Conservation (phyloP, 2,329 filamentous ascomycete species). For the Monilinia vaccinii-corymbosi region DNA sequence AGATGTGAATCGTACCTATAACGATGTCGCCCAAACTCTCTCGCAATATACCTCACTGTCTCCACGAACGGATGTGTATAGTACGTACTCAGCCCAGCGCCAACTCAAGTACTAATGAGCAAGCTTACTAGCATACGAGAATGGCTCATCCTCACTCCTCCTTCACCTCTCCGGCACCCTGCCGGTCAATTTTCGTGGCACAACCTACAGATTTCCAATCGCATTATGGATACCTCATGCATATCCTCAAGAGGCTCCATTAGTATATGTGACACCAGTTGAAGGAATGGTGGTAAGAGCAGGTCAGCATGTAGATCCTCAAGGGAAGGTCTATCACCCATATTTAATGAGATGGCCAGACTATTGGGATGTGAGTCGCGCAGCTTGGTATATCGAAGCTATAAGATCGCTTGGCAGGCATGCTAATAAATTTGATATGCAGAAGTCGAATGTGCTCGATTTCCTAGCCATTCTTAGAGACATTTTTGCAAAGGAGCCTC, state of each 20-base stretch:
- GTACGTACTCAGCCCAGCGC: slow-evolving; percentile 40
- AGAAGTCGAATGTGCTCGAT: slow-evolving; percentile 78
- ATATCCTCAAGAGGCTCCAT: slow-evolving; percentile 77
- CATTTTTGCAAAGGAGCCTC: slow-evolving; percentile 90
- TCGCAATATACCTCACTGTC: slow-evolving; percentile 70
- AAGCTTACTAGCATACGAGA: slow-evolving; percentile 63
- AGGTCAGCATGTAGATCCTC: slow-evolving; percentile 88
- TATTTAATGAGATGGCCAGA: slow-evolving; percentile 85
- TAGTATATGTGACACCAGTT: slow-evolving; percentile 82
- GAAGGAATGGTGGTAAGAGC: slow-evolving; percentile 83
- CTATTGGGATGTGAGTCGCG: slow-evolving; percentile 73
- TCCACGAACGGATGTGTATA: slow-evolving; percentile 90
- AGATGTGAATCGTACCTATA: slow-evolving; percentile 87
- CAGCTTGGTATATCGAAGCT: neutral
- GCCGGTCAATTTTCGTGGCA: slow-evolving; percentile 84
- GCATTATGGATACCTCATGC: slow-evolving; percentile 87
- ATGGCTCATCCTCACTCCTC: slow-evolving; percentile 77
- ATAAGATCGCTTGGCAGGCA: neutral
- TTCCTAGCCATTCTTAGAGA: slow-evolving; percentile 75
- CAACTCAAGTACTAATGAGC: slow-evolving; percentile 11
- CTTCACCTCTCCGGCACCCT: slow-evolving; percentile 80
- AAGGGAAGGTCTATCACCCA: slow-evolving; percentile 90
- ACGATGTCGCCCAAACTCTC: slow-evolving; percentile 77
- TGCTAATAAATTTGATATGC: slow-evolving; percentile 4
- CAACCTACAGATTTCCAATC: slow-evolving; percentile 82